A percentile compares a stretch with the other conserved stretches of the same genome.
These are phyloP conservation scores for Lycium barbarum DNA, from an alignment of 257 asterid species.

Conservation along the genomic window DNA sequence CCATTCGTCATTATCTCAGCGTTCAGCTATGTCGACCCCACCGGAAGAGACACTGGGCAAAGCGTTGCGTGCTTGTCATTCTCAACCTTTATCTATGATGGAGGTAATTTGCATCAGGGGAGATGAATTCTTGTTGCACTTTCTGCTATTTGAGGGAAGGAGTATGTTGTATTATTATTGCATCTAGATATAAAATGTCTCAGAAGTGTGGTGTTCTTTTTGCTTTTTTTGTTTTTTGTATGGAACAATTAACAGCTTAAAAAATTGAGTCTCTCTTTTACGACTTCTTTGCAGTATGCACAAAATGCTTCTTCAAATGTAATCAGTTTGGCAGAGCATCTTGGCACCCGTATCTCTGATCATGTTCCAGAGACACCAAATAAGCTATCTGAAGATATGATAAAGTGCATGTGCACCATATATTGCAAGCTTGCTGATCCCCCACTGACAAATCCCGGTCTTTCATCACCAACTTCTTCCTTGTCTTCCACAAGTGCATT, in stretches of 20 bases:
- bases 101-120: constrained; percentile 61
- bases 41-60: constrained; percentile 64
- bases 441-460: constrained; percentile 64
- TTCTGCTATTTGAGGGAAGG: neutral
- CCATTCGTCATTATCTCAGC: constrained; percentile 80
- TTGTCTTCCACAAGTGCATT: constrained; percentile 73
- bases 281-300: constrained; percentile 56
- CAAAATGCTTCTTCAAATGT: constrained; percentile 69
- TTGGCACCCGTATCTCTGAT: constrained; percentile 86
- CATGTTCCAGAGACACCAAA: constrained; percentile 83
- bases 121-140: neutral
- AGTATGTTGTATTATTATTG: neutral
- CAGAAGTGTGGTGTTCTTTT: neutral
- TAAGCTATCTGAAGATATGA: constrained; percentile 94
- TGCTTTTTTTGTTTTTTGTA: neutral
- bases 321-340: constrained; percentile 95
- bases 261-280: neutral
- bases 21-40: constrained; percentile 58
- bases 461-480: constrained; percentile 85
- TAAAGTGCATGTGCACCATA: constrained; percentile 85
- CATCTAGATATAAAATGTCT: neutral
- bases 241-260: neutral
- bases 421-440: constrained; percentile 94
- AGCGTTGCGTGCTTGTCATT: constrained; percentile 85
- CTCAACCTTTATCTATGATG: constrained; percentile 93